Evolutionary conservation across 1,284 basidiomycete species (phyloP).

Genomic region (Austroboletus rostrupii): DNA sequence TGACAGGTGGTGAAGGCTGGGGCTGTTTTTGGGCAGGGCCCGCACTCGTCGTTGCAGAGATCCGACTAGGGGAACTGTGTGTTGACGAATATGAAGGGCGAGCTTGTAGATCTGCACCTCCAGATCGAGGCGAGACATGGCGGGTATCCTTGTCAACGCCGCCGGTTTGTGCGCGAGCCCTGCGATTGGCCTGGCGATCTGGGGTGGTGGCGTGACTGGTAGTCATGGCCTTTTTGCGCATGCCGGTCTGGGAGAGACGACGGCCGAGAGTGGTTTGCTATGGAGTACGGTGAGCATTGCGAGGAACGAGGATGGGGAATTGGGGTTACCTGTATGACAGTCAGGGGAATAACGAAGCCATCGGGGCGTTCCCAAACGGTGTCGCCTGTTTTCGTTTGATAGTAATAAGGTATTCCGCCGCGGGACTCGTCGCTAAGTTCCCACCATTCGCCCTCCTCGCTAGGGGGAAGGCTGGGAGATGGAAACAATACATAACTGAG

Average conservation of each 20-base stretch:
- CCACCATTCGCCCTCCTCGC: conserved; percentile 90
- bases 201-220: conserved; percentile 5
- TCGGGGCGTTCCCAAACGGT: conserved; percentile 87
- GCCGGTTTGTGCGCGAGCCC: conserved; percentile 34
- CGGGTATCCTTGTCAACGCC: conserved; percentile 31
- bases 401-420: conserved; percentile 84
- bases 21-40: conserved; percentile 21
- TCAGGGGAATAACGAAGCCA: conserved; percentile 87
- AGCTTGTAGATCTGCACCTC: conserved; percentile 20
- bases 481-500: conserved; percentile 8
- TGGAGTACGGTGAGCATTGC: conserved; percentile 11
- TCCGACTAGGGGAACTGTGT: conserved; percentile 29
- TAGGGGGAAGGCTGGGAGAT: conserved; percentile 69
- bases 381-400: conserved; percentile 83
- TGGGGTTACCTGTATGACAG: conserved; percentile 68
- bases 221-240: conserved; percentile 18
- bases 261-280: conserved; percentile 75
- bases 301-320: not conserved
- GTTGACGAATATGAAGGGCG: conserved; percentile 28
- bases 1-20: conserved; percentile 23
- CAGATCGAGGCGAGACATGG: conserved; percentile 24
- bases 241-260: conserved; percentile 48
- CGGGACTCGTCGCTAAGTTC: conserved; percentile 80
- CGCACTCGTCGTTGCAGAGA: conserved; percentile 20
- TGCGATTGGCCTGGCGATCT: conserved; percentile 34